These are phyloP conservation scores for Geotrichum candidum DNA, from an alignment of 1,139 yeast genomes.

Conservation along the genomic window DNA sequence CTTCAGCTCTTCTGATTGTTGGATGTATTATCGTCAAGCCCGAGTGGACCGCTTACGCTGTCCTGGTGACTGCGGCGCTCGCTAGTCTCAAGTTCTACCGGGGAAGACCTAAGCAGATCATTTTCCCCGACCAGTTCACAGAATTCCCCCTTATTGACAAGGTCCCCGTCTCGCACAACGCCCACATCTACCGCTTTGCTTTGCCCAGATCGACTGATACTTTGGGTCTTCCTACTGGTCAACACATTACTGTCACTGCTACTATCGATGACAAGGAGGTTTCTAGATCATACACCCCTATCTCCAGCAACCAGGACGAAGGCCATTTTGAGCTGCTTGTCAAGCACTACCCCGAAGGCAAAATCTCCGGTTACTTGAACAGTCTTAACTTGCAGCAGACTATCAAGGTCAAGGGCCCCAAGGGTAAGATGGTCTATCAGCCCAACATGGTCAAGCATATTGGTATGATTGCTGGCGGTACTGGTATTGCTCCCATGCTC, in stretches of 20 bases:
- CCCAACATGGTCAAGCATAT: slow-evolving; percentile 70
- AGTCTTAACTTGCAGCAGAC: slow-evolving; percentile 58
- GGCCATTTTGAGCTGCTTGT: slow-evolving; percentile 85
- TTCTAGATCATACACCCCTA: slow-evolving; percentile 86
- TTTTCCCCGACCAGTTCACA: slow-evolving; percentile 57
- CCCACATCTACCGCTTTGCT: slow-evolving; percentile 75
- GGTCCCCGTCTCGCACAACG: slow-evolving; percentile 67
- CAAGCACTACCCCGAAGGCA: slow-evolving; percentile 82
- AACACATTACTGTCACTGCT: slow-evolving; percentile 53
- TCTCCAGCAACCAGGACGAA: slow-evolving; percentile 65
- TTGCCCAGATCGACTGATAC: slow-evolving; percentile 65
- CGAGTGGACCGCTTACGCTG: slow-evolving; percentile 26
- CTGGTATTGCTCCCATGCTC: slow-evolving; percentile 89
- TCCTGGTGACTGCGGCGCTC: slow-evolving; percentile 25
- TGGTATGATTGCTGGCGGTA: slow-evolving; percentile 91
- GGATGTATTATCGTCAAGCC: slow-evolving; percentile 31
- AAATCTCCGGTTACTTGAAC: slow-evolving; percentile 69
- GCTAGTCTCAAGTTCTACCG: slow-evolving; percentile 30
- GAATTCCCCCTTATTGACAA: slow-evolving; percentile 77
- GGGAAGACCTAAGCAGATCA: slow-evolving; percentile 40
- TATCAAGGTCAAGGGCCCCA: slow-evolving; percentile 79
- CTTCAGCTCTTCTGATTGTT: slow-evolving; percentile 30
- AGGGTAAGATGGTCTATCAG: slow-evolving; percentile 75
- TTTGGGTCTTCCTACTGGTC: slow-evolving; percentile 88
- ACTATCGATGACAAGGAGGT: slow-evolving; percentile 76